Conservation (phyloP, 805 yeast genomes). For the Monosporozyma yasuniensis region DNA sequence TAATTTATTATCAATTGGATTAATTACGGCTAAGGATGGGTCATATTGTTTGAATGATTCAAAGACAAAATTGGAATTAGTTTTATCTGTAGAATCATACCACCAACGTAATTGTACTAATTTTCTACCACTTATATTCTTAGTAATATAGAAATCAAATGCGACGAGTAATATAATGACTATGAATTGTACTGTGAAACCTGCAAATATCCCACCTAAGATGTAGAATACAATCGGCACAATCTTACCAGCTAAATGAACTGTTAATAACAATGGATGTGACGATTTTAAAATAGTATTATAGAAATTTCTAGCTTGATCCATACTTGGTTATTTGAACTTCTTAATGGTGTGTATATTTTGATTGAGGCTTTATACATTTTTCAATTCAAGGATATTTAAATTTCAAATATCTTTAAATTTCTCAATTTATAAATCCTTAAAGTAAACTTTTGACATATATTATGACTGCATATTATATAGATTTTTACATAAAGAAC, state of each 20-base stretch:
- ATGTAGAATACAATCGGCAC: slow-evolving; percentile 28
- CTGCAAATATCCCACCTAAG: slow-evolving; percentile 25
- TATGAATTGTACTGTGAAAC: slow-evolving; percentile 51
- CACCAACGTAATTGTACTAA: slow-evolving; percentile 95
- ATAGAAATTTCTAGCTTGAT: slow-evolving; percentile 25
- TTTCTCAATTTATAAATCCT: neutral
- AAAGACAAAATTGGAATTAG: slow-evolving; percentile 23
- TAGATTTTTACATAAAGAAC: slow-evolving; percentile 32
- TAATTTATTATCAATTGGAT: slow-evolving; percentile 83
- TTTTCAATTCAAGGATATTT: neutral
- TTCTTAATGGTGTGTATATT: no score
- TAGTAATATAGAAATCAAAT: slow-evolving; percentile 89
- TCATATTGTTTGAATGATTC: slow-evolving; percentile 32
- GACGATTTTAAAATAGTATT: slow-evolving; percentile 29
- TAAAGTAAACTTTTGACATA: neutral
- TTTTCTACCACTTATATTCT: slow-evolving; percentile 82
- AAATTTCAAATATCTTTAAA: neutral
- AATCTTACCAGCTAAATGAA: slow-evolving; percentile 26
- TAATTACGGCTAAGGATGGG: slow-evolving; percentile 40
- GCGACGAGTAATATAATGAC: slow-evolving; percentile 66
- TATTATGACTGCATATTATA: neutral
- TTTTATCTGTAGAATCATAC: slow-evolving; percentile 57
- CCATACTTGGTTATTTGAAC: slow-evolving; percentile 19
- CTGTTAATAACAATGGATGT: slow-evolving; percentile 25
- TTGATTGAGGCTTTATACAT: no score